These are phyloP conservation scores for Globisporangium alternatum DNA, from an alignment of 352 stramenopile species.

Conservation along the genomic window DNA sequence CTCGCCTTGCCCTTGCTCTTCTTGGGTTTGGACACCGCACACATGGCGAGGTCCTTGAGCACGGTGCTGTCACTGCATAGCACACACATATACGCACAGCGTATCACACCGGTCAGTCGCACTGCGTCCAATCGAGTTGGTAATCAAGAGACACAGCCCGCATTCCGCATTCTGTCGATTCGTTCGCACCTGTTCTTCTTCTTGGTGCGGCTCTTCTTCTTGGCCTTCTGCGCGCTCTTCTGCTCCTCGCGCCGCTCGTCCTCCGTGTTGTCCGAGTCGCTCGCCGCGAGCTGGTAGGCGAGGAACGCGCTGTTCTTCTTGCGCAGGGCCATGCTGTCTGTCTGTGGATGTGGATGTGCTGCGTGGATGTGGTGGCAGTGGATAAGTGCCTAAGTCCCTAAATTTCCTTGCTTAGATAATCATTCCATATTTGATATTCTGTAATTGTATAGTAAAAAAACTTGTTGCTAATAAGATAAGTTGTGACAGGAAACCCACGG, in stretches of 20 bases:
- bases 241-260: constrained; percentile 56
- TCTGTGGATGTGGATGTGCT: neutral
- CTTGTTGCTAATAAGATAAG: no score
- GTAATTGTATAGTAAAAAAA: no score
- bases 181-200: constrained; percentile 62
- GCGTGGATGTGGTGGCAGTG: no score
- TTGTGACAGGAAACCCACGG: no score
- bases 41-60: constrained; percentile 77
- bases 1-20: constrained; percentile 49
- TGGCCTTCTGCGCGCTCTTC: constrained; percentile 59
- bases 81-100: constrained; percentile 1
- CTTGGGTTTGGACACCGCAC: constrained; percentile 54
- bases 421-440: no score
- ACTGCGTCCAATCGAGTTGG: neutral
- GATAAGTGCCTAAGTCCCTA: no score
- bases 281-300: constrained; percentile 46
- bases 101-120: neutral
- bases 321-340: constrained; percentile 10
- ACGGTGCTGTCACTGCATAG: constrained; percentile 46
- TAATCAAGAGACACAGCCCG: neutral
- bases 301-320: constrained; percentile 74
- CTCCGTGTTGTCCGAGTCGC: constrained; percentile 48
- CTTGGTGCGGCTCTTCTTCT: constrained; percentile 73
- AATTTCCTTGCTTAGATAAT: no score
- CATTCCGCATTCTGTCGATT: neutral